Conservation (phyloP, 768 basidiomycete species). For the Albatrellus ellisii region DNA sequence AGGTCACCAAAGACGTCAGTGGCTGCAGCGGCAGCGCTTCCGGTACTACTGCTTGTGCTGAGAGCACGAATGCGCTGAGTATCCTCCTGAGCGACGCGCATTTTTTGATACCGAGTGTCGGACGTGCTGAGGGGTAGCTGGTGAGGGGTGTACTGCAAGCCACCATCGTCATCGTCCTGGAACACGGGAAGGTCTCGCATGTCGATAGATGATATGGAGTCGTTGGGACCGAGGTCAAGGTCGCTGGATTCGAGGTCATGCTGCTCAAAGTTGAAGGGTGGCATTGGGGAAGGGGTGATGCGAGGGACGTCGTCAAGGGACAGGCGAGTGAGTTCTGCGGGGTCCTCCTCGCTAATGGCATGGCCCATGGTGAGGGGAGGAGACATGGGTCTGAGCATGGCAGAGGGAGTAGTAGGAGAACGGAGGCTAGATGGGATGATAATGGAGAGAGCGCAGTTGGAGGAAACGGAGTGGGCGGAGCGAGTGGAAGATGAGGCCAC, state of each 20-base stretch:
- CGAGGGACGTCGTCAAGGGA: conserved; percentile 17
- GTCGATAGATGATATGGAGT: conserved; percentile 20
- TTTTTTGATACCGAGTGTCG: conserved; percentile 5
- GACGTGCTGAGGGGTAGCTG: conserved; percentile 5
- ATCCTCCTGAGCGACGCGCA: no score
- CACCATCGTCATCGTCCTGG: conserved; percentile 16
- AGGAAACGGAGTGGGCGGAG: conserved; percentile 17
- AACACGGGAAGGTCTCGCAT: conserved; percentile 20
- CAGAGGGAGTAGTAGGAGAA: background rate
- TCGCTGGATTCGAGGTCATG: background rate
- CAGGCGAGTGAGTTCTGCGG: conserved; percentile 11
- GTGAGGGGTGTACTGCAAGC: conserved; percentile 2
- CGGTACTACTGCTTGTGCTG: conserved; percentile 3
- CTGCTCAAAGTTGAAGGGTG: background rate
- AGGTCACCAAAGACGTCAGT: conserved; percentile 1
- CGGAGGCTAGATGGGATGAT: conserved; percentile 2
- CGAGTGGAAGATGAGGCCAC: conserved; percentile 13
- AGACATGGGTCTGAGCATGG: conserved; percentile 5
- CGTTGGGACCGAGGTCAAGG: conserved; percentile 11
- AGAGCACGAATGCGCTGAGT: no score
- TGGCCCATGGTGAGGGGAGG: conserved; percentile 15
- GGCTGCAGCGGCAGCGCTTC: conserved; percentile 1
- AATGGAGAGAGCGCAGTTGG: conserved; percentile 17
- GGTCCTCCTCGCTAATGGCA: conserved; percentile 20
- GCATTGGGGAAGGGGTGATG: conserved; percentile 8